Evolutionary conservation across 352 stramenopile species (phyloP).

Genomic region (Globisporangium canariense): DNA sequence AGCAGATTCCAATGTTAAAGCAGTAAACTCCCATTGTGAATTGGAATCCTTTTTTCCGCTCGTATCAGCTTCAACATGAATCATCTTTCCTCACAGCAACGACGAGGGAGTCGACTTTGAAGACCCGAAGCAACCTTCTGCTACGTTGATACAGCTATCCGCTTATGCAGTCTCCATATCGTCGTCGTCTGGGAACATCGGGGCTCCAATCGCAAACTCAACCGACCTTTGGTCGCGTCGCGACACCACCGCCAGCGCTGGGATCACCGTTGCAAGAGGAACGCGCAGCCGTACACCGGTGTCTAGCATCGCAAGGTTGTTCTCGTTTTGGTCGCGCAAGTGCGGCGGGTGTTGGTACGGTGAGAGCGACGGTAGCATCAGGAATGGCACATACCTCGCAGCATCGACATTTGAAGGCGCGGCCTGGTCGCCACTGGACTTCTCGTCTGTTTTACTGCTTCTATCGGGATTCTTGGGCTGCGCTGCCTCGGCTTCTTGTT

Average conservation of each 20-base stretch:
- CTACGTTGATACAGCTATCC: background rate
- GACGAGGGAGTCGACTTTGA: too few relatives aligned
- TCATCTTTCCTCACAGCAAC: too few relatives aligned
- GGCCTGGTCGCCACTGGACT: background rate
- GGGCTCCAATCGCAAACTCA: slow-evolving; percentile 22
- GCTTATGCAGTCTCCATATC: slow-evolving; percentile 5
- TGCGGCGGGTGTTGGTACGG: slow-evolving; percentile 11
- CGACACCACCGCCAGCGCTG: slow-evolving; percentile 12
- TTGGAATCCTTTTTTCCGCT: too few relatives aligned
- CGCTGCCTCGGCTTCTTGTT: background rate
- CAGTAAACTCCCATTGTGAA: too few relatives aligned
- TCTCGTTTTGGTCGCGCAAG: background rate
- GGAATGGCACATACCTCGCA: slow-evolving; percentile 2
- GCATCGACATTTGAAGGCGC: background rate
- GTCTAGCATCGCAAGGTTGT: background rate
- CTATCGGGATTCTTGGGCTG: background rate
- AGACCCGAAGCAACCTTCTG: background rate
- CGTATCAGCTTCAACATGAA: too few relatives aligned
- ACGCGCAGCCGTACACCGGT: background rate
- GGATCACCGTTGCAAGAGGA: slow-evolving; percentile 14
- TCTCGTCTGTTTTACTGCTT: background rate
- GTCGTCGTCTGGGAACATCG: slow-evolving; percentile 28
- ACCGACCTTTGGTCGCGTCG: slow-evolving; percentile 10
- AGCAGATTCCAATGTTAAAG: background rate
- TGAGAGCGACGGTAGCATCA: slow-evolving; percentile 19